Evolutionary conservation across 495 filamentous ascomycete genomes (phyloP), one percentile per base, ranked within the genome.

Genomic region (Penicillium bovifimosum): DNA sequence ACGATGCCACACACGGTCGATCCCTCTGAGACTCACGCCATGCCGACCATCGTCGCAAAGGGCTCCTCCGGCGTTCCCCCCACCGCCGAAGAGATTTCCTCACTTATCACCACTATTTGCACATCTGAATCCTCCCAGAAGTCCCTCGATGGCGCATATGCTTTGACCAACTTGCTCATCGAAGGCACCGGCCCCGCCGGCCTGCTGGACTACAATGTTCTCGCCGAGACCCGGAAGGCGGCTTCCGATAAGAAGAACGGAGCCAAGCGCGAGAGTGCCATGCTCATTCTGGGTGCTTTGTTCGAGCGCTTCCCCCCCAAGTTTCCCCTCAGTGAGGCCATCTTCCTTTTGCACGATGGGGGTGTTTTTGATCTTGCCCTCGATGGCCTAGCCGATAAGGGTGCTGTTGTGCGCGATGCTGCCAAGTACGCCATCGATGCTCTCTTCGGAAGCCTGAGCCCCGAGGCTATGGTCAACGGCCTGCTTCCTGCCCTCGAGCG

Each of bases 401-500:
- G 86, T 46, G 69, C 85, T 13, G 82, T 95, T 8, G 91, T 97
- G 16, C 83, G 86, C 57, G 95, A 97, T 55, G 86, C 88, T 11
- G 91, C 92, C 5, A 86, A 96, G 64, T 99, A 97, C 69, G 93
- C 91, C 32, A 76, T 99, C 45, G 91, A 99, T 67, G 88, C 87
- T 7, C 78, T 97, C 1, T 96, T 92, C 71, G 76, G 73, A 43
- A 76, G 83, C 60, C 75, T 99, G 31, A 86, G 80, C 60, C 74
- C 90, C 46, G 92, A 97, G 73, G 82, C 87, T 24, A 77, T 91
- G 56, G 86, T 92, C 51, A 82, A 82, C 47, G 89, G 84, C 11
- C 79, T 96, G 17, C 71, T 96, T 29, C 88, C 90, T 5, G 78
- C 81, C 7, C 69, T 97, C 39, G 72, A 79, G 47, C 63, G 74